Percentiles rank a stretch among this genome's conserved stretches.
phyloP scores from a whole-genome alignment of 108 stramenopile genomes.

The Nitzschia sp. region DNA sequence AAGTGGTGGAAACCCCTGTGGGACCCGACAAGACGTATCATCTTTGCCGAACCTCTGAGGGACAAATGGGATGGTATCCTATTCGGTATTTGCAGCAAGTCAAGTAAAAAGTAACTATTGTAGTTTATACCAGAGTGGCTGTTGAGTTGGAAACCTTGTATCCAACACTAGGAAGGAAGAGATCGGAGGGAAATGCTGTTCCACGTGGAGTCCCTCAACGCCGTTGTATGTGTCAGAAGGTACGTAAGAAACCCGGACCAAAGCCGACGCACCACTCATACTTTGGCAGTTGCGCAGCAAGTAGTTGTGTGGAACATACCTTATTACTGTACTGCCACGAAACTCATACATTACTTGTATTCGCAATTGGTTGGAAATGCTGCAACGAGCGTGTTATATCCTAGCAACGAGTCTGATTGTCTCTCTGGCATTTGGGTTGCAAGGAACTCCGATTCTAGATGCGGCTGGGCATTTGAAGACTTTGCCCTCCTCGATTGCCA shows the following conservation, averaged over 20 bases:
- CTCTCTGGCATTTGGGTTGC: not conserved
- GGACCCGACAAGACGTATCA: conserved; percentile 73
- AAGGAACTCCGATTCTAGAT: conserved; percentile 46
- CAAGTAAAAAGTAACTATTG: not conserved
- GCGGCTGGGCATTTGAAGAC: conserved; percentile 50
- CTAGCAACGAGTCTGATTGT: no score
- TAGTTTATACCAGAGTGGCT: not conserved
- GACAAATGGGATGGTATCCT: conserved; percentile 79
- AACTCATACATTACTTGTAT: no score
- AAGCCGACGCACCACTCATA: no score
- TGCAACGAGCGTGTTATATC: no score
- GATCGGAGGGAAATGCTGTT: not conserved
- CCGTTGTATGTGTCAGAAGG: no score
- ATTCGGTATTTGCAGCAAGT: conserved; percentile 52
- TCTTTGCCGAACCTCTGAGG: conserved; percentile 50
- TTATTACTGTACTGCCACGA: no score
- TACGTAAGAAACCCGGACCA: no score
- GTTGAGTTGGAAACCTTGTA: no score
- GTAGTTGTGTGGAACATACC: no score
- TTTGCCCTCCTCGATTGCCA: conserved; percentile 19
- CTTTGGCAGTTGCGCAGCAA: no score
- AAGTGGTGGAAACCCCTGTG: conserved; percentile 69
- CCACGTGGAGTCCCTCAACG: not conserved
- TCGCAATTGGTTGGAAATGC: no score
- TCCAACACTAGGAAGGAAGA: no score